Base-by-base conservation (phyloP, 176 grass and related monocot genomes). In the Phragmites australis region DNA sequence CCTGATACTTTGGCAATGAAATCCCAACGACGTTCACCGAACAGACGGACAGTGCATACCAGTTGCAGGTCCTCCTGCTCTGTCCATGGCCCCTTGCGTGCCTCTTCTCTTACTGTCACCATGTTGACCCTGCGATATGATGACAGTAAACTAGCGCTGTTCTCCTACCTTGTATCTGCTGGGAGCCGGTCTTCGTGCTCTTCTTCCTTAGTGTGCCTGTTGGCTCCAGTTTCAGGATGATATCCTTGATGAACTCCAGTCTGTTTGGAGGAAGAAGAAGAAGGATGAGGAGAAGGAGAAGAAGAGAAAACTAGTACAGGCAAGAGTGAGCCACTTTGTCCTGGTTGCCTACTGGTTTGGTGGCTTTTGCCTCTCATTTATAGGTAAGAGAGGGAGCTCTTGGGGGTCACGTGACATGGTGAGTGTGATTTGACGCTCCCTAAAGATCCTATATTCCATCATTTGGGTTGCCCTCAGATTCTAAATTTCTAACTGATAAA, bases 1-100 rank as follows among this genome's bases (percentile, higher is more conserved):
- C 93, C 93, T 97, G 93, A 93, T 80, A 89, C 93, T 93, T 90
- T 79, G 93, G 93, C 93, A 90, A 97, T 87, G 93, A 97, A 97
- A 97, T 97, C 93, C 93, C 93, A 97, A 93, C 93, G 93, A 82
- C 93, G 93, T 93, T 97, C 93, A 88, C 93, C 93, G 93, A 97
- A 93, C 86, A 89, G 84, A 63, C 90, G 85, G 85, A 97, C 93
- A 89, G 91, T 90, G 93, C 93, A 97, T 97, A 97, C 83, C 93
- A 97, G 86, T 97, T 97, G 93, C 93, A 92, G 59, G 90, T 97
- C 93, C 85, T 97, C 93, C 72, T 97, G 85, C 68, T 97, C 93
- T 59, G 93, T 93, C 93, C 93, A 97, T 0, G 93, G 93, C 9
- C 90, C 93, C 75, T 89, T 97, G 44, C 90, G 86, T 30, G 90